These are phyloP conservation scores for Erodium maritimum DNA, from an alignment of 345 rosid species.

Conservation along the genomic window DNA sequence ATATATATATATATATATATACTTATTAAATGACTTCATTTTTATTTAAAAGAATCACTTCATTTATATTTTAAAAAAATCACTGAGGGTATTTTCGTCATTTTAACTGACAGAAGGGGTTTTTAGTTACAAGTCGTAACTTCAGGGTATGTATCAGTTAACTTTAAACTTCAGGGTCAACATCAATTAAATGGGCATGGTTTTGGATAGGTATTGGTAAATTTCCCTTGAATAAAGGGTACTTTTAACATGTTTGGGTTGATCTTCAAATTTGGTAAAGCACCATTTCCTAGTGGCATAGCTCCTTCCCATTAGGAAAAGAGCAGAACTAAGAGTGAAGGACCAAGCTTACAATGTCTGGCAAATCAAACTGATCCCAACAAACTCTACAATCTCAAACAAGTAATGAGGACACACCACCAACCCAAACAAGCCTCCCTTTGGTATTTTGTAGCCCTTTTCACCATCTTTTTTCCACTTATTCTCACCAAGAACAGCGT, in stretches of 20 bases:
- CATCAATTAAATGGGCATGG: too few species aligned
- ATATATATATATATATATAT: too few species aligned
- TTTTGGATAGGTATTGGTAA: too few species aligned
- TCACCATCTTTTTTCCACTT: slow-evolving; percentile 24
- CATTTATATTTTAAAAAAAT: too few species aligned
- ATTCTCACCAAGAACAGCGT: slow-evolving; percentile 46
- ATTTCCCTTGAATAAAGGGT: too few species aligned
- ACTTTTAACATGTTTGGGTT: slow-evolving; percentile 41
- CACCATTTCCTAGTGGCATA: slow-evolving; percentile 62
- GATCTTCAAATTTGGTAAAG: slow-evolving; percentile 49
- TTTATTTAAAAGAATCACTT: too few species aligned
- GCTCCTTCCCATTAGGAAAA: slow-evolving; percentile 53
- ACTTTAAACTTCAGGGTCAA: too few species aligned
- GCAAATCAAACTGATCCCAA: slow-evolving; percentile 42
- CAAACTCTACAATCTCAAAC: slow-evolving; percentile 50
- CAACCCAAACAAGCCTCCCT: slow-evolving; percentile 45
- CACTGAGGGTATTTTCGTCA: too few species aligned
- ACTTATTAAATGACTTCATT: too few species aligned
- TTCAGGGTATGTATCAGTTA: too few species aligned
- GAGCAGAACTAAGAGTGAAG: slow-evolving; percentile 21
- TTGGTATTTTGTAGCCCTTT: slow-evolving; percentile 52
- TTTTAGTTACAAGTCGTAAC: too few species aligned
- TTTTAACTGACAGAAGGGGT: too few species aligned
- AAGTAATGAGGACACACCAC: slow-evolving; percentile 71
- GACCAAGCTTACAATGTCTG: slow-evolving; percentile 39